Base-by-base conservation (phyloP, 495 filamentous ascomycete species). In the Podospora anserina region DNA sequence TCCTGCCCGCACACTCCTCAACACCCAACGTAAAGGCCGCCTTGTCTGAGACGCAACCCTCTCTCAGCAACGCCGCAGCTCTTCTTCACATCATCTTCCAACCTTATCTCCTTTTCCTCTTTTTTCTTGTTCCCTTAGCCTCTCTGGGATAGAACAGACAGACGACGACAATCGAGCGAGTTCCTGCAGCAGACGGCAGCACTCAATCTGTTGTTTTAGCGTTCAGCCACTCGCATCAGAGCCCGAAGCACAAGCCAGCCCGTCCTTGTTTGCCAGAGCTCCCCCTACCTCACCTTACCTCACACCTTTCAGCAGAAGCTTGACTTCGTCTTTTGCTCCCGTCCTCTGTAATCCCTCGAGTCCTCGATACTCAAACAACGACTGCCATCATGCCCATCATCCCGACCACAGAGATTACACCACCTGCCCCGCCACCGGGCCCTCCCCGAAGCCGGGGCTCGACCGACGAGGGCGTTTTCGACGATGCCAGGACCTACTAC, bases 401-500 rank as follows among this genome's bases (percentile, higher is more conserved):
- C 26, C 67, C 64, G n/a, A 30, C 62, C 7, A 56, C 64, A 64
- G 55, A 67, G 18, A 67, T 71, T 20, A 49, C 53, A 19, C 63
- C 65, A 18, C 61, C 66, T 6, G 54, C 61, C 2, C 11, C 64
- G 23, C 55, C 28, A 20, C 68, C 70, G 57, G 66, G 20, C 23
- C 9, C 39, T 49, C 58, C 63, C 6, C 58, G 53, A 57, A 61
- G 53, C 44, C 71, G 73, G 44, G 76, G 74, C 18, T 76, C 75
- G 0, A 61, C 69, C 64, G 76, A 81, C 54, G 82, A 84, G 28
- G 76, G 74, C 26, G 77, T 84, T 27, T 84, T 74, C 66, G 82
- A 83, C 66, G 81, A 84, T 74, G 82, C 82, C 11, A 78, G 71
- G 68, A 84, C 81, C 34, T 85, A 85, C 71, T 85, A 85, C 61